A percentile compares a stretch with the other conserved stretches of the same genome.
Conservation (phyloP, 2,329 filamentous ascomycete genomes). For the Clonostachys chloroleuca region DNA sequence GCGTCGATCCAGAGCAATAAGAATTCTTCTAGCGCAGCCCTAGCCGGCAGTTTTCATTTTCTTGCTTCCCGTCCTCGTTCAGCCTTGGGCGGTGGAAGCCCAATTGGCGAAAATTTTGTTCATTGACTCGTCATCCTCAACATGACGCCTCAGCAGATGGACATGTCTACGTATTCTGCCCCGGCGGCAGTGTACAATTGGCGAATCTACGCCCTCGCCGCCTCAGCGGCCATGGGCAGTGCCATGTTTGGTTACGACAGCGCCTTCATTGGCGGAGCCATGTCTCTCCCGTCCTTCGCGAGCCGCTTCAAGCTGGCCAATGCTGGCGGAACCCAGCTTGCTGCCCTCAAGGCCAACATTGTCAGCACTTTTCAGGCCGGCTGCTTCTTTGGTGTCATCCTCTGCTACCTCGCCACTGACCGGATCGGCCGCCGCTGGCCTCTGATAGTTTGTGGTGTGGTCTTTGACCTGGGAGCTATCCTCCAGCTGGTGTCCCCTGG, state of each 20-base stretch:
- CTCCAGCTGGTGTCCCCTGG: conserved; percentile 36
- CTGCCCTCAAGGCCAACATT: conserved; percentile 18
- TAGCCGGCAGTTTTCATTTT: too few species aligned
- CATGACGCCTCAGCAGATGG: too few species aligned
- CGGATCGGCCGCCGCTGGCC: conserved; percentile 47
- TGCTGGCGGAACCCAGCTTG: conserved; percentile 2
- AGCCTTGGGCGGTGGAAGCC: too few species aligned
- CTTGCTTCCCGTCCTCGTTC: too few species aligned
- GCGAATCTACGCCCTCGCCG: conserved; percentile 15
- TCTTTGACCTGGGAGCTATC: conserved; percentile 43
- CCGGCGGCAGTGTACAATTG: conserved; percentile 17
- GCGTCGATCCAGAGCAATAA: too few species aligned
- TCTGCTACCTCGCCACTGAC: conserved; percentile 51
- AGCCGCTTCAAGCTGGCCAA: conserved; percentile 8
- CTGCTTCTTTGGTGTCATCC: conserved; percentile 49
- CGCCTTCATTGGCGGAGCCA: conserved; percentile 15
- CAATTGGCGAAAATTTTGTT: too few species aligned
- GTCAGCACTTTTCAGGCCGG: conserved; percentile 47
- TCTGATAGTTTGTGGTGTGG: conserved; percentile 42
- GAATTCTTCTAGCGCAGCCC: too few species aligned
- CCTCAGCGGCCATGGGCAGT: conserved; percentile 14
- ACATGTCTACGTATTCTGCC: conserved; percentile 7
- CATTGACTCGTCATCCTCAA: too few species aligned
- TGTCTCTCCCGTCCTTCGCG: conserved; percentile 12
- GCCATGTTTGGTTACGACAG: conserved; percentile 18